Evolutionary conservation across 2,329 filamentous ascomycete genomes (phyloP).

Genomic region (Domatiomyces globalis): DNA sequence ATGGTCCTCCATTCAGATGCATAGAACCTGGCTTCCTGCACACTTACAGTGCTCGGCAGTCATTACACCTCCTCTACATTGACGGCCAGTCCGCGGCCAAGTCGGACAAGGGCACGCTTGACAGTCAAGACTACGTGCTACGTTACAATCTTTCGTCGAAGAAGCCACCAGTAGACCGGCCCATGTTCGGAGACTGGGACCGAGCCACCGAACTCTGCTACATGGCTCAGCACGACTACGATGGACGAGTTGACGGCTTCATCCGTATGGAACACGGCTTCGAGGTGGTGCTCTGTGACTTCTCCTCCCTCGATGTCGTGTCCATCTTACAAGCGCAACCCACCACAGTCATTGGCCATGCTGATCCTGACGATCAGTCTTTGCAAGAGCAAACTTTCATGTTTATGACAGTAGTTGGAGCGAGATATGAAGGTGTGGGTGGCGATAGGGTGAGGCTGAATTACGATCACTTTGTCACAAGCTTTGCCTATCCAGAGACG

Average conservation of each 20-base stretch:
- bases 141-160: slow-evolving; percentile 17
- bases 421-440: slow-evolving; percentile 18
- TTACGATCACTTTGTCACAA: slow-evolving; percentile 37
- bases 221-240: slow-evolving; percentile 37
- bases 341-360: background rate
- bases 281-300: slow-evolving; percentile 56
- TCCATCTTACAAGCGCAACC: slow-evolving; percentile 20
- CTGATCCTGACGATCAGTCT: background rate
- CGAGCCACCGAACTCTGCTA: slow-evolving; percentile 45
- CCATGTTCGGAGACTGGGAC: slow-evolving; percentile 32
- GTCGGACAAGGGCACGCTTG: slow-evolving; percentile 49
- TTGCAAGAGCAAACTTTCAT: background rate
- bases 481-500: slow-evolving; percentile 29
- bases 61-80: slow-evolving; percentile 50
- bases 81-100: slow-evolving; percentile 60
- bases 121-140: slow-evolving; percentile 51
- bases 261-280: slow-evolving; percentile 57
- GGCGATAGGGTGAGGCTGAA: slow-evolving; percentile 31
- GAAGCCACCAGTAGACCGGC: background rate
- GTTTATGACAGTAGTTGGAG: slow-evolving; percentile 10
- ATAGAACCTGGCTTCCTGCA: slow-evolving; percentile 45
- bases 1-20: background rate
- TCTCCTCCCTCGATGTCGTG: slow-evolving; percentile 31
- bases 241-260: slow-evolving; percentile 44
- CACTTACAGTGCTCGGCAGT: slow-evolving; percentile 45